Percentiles rank a stretch among this genome's conserved stretches.
These are phyloP conservation scores for Brassica nigra DNA, from an alignment of 345 rosid genomes.

Conservation along the genomic window DNA sequence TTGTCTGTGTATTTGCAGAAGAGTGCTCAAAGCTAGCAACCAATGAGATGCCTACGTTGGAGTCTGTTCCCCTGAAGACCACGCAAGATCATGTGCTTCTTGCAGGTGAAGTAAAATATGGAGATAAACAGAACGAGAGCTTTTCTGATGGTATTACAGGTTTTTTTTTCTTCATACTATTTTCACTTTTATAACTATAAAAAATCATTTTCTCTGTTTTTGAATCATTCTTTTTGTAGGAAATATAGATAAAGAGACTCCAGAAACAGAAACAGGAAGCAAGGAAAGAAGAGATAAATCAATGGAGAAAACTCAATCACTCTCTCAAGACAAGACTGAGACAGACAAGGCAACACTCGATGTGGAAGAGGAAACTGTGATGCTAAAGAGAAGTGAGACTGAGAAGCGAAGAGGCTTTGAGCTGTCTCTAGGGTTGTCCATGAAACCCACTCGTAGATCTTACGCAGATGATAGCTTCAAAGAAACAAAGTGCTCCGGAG, in stretches of 20 bases:
- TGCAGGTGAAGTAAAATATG: conserved; percentile 2
- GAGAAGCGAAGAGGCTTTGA: conserved; percentile 42
- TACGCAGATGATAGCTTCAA: conserved; percentile 35
- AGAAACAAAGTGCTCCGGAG: conserved; percentile 31
- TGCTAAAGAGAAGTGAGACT: conserved; percentile 56
- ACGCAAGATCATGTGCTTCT: conserved; percentile 13
- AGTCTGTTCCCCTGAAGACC: not conserved
- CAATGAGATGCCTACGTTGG: conserved; percentile 11
- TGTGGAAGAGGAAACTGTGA: conserved; percentile 51
- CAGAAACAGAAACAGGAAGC: conserved; percentile 4
- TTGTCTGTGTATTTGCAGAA: conserved; percentile 22
- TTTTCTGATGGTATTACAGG: not conserved
- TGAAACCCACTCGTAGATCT: not conserved
- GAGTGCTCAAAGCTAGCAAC: conserved; percentile 22
- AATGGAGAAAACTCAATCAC: not conserved
- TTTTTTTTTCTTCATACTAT: not conserved
- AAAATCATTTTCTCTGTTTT: not conserved
- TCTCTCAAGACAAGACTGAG: conserved; percentile 7
- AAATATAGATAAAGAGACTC: not conserved
- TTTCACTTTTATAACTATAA: not conserved
- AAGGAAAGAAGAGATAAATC: conserved; percentile 2
- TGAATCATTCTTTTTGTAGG: not conserved
- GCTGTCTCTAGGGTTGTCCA: not conserved
- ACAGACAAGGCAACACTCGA: conserved; percentile 16
- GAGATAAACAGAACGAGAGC: conserved; percentile 10